Percentiles rank a stretch among this genome's conserved stretches.
These are phyloP conservation scores for Corinectria fuckeliana DNA, from an alignment of 2,329 filamentous ascomycete genomes.

Conservation along the genomic window DNA sequence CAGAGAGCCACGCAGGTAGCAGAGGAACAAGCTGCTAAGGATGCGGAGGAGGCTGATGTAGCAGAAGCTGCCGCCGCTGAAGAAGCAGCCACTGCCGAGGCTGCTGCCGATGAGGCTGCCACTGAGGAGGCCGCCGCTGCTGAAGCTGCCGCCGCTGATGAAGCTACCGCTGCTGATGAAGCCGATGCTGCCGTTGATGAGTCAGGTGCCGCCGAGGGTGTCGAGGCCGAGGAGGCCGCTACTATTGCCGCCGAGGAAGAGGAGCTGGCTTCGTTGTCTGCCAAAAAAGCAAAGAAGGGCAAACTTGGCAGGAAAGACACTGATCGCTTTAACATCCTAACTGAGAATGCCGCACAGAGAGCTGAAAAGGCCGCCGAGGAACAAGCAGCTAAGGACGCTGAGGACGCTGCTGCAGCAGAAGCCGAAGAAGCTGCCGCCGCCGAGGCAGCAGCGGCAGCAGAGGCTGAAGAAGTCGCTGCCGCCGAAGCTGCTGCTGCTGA, in stretches of 20 bases:
- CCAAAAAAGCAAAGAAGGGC: conserved; percentile 31
- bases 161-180: conserved; percentile 12
- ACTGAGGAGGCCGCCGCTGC: conserved; percentile 34
- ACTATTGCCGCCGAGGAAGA: conserved; percentile 27
- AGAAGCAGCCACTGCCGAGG: conserved; percentile 6
- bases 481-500: conserved; percentile 29
- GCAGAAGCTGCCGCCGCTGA: conserved; percentile 36
- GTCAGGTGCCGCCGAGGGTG: conserved; percentile 4
- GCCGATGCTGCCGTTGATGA: conserved; percentile 27
- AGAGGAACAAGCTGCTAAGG: conserved; percentile 32
- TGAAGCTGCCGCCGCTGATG: conserved; percentile 39
- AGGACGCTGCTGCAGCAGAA: conserved; percentile 38
- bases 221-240: conserved; percentile 14
- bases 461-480: conserved; percentile 35
- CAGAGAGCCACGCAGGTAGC: conserved; percentile 46
- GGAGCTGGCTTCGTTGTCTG: conserved; percentile 22
- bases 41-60: conserved; percentile 12
- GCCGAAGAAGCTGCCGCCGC: conserved; percentile 40
- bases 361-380: conserved; percentile 20
- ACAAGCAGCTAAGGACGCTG: conserved; percentile 25
- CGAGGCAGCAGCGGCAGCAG: too few relatives aligned
- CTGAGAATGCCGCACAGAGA: conserved; percentile 22
- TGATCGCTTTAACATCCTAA: conserved; percentile 28
- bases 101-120: conserved; percentile 12
- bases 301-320: conserved; percentile 34